phyloP scores from a whole-genome alignment of 352 stramenopile species.

The Phytophthora pinifolia region DNA sequence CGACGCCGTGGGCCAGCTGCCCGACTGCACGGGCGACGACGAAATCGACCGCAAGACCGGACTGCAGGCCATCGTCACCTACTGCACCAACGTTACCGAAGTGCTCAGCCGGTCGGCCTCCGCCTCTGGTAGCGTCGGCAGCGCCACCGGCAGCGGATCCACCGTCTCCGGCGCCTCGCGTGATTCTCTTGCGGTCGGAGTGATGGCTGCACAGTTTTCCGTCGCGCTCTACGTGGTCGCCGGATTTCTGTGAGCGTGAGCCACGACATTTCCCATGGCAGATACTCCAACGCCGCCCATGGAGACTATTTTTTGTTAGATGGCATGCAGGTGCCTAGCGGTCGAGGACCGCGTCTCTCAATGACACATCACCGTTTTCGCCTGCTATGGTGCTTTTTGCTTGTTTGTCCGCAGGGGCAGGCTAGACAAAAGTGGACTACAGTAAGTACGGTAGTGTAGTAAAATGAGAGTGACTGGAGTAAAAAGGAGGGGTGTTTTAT shows the following conservation, averaged over 20 bases:
- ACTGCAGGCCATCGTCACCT: constrained; percentile 25
- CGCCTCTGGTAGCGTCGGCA: constrained; percentile 8
- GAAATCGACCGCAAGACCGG: constrained; percentile 30
- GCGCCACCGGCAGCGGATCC: constrained; percentile 7
- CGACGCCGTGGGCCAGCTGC: constrained; percentile 25
- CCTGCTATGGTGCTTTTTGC: no score
- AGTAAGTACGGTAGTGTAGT: no score
- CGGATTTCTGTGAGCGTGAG: constrained; percentile 12
- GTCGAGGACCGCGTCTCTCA: no score
- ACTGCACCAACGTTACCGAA: constrained; percentile 22
- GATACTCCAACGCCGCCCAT: no score
- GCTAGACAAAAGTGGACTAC: no score
- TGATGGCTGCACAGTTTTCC: constrained; percentile 13
- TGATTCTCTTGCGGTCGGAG: constrained; percentile 1
- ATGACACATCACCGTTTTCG: no score
- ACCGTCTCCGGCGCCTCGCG: constrained; percentile 13
- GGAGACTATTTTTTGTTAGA: no score
- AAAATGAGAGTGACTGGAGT: no score
- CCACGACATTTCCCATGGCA: background rate
- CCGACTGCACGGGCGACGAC: constrained; percentile 34
- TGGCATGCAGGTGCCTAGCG: no score
- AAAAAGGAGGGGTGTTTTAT: no score
- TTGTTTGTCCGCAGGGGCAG: no score
- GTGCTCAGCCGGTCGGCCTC: constrained; percentile 24
- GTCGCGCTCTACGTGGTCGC: constrained; percentile 23